Conservation (phyloP, 805 yeast genomes). For the Starmerella geochares region DNA sequence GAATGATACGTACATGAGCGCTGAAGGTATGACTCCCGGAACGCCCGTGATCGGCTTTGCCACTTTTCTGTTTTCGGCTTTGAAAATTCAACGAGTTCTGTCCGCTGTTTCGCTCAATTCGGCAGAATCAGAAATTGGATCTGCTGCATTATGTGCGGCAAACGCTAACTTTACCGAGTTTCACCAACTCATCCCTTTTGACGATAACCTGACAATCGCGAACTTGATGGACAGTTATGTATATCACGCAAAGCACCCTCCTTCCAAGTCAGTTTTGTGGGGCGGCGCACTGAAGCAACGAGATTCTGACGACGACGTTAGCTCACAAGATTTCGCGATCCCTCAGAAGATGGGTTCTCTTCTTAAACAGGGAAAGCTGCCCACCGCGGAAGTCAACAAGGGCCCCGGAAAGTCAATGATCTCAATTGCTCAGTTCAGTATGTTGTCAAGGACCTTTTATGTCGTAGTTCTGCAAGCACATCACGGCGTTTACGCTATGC, state of each 20-base stretch:
- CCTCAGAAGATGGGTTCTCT: constrained; percentile 14
- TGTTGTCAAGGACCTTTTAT: constrained; percentile 15
- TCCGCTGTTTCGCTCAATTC: constrained; percentile 15
- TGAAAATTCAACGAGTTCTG: constrained; percentile 16
- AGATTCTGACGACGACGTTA: not conserved
- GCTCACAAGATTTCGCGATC: not conserved
- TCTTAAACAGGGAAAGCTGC: constrained; percentile 4
- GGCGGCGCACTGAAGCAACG: not conserved
- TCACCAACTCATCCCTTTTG: constrained; percentile 21
- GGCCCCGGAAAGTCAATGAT: constrained; percentile 24
- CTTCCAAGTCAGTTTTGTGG: not conserved
- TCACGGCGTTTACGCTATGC: constrained; percentile 20
- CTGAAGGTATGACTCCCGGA: not conserved
- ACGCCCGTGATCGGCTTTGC: constrained; percentile 17
- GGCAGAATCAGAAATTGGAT: constrained; percentile 15
- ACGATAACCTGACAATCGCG: constrained; percentile 3
- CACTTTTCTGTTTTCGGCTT: constrained; percentile 17
- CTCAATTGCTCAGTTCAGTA: constrained; percentile 18
- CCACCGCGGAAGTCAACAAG: constrained; percentile 19
- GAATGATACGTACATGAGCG: not conserved
- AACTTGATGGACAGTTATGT: not conserved
- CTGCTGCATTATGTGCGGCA: constrained; percentile 21
- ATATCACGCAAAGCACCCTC: not conserved
- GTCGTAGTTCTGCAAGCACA: constrained; percentile 23
- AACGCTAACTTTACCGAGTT: constrained; percentile 12